Conservation (phyloP, 2,329 filamentous ascomycete species). For the Fusarium chlamydosporum region DNA sequence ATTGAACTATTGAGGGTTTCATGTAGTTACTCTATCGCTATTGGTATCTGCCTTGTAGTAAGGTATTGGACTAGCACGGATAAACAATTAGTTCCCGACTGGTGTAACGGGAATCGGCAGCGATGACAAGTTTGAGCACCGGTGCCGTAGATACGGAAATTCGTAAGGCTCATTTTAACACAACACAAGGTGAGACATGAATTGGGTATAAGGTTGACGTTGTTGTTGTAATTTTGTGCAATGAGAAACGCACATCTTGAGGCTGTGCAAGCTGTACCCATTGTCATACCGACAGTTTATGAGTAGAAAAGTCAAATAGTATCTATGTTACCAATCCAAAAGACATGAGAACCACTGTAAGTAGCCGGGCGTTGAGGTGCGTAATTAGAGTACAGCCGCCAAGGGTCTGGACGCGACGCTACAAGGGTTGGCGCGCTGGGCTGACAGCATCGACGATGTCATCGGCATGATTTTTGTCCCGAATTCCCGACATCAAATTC, state of each 20-base stretch:
- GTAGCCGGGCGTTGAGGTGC: not conserved
- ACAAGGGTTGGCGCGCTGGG: constrained; percentile 22
- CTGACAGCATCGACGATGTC: constrained; percentile 15
- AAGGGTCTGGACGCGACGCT: constrained; percentile 17
- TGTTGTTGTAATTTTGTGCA: not conserved
- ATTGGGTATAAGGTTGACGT: not conserved
- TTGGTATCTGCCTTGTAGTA: not conserved
- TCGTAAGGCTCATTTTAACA: not conserved
- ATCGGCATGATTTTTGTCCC: constrained; percentile 35
- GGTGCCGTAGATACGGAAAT: constrained; percentile 1
- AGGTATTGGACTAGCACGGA: not conserved
- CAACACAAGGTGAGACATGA: not conserved
- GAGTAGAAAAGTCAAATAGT: not conserved
- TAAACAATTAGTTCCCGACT: not conserved
- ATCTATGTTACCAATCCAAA: not conserved
- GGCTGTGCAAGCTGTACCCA: constrained; percentile 13
- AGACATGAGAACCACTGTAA: not conserved
- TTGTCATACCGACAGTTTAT: not conserved
- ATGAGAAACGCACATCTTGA: not conserved
- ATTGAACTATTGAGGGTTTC: not conserved
- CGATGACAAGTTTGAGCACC: constrained; percentile 2
- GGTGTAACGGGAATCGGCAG: not conserved
- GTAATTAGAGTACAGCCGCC: constrained; percentile 8
- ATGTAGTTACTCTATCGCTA: not conserved
- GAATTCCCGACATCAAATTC: constrained; percentile 17